Evolutionary conservation across 1,139 yeast species (phyloP).

Genomic region (Pneumocystis jirovecii): DNA sequence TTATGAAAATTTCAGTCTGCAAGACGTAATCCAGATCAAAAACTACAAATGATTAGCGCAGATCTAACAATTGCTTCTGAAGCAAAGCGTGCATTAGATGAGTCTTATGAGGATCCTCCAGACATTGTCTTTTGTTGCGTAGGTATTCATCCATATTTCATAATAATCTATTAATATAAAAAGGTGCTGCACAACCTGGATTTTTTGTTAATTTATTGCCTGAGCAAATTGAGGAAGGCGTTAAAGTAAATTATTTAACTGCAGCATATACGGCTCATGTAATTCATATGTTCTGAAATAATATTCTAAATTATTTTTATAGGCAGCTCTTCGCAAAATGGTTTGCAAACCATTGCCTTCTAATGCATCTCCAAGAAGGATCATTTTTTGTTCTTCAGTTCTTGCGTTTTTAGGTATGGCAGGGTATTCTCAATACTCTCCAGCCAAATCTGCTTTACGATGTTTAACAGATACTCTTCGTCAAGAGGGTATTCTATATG

Average conservation of each 20-base stretch:
- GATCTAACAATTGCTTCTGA: slow-evolving; percentile 50
- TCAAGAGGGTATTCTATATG: slow-evolving; percentile 62
- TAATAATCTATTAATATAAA: not conserved
- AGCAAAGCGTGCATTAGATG: slow-evolving; percentile 33
- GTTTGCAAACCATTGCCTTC: slow-evolving; percentile 16
- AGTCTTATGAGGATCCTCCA: slow-evolving; percentile 29
- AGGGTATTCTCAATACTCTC: slow-evolving; percentile 85
- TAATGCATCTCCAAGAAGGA: slow-evolving; percentile 31
- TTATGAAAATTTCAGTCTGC: slow-evolving; percentile 1
- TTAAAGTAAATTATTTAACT: slow-evolving; percentile 56
- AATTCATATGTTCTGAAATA: slow-evolving; percentile 1
- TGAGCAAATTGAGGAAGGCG: slow-evolving; percentile 44
- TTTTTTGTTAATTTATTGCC: slow-evolving; percentile 54
- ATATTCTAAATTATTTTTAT: not conserved
- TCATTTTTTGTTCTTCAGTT: slow-evolving; percentile 67
- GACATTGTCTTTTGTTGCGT: slow-evolving; percentile 77
- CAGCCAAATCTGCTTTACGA: slow-evolving; percentile 69
- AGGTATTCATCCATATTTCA: slow-evolving; percentile 22
- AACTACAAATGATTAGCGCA: slow-evolving; percentile 38
- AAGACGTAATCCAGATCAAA: slow-evolving; percentile 22
- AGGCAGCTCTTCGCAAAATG: slow-evolving; percentile 33
- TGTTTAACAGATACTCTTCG: slow-evolving; percentile 61
- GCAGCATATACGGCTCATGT: slow-evolving; percentile 55
- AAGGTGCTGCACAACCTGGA: slow-evolving; percentile 59
- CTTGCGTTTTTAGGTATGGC: slow-evolving; percentile 75